Evolutionary conservation across 2,329 filamentous ascomycete genomes (phyloP).

Genomic region (Pochonia chlamydosporia): DNA sequence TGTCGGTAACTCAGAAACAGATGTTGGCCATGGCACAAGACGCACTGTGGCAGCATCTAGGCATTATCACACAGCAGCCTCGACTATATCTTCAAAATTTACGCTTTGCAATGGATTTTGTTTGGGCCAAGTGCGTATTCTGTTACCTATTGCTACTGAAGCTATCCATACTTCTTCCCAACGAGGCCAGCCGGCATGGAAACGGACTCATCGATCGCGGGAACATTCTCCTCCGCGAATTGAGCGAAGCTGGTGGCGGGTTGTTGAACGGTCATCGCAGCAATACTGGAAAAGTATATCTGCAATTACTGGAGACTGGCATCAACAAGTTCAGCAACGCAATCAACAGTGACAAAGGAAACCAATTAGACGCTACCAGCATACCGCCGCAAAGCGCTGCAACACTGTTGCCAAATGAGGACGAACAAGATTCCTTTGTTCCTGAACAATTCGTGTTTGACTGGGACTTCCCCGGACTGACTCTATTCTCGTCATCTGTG

Average conservation of each 20-base stretch:
- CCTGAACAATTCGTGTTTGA: slow-evolving; percentile 52
- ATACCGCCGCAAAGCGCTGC: not conserved
- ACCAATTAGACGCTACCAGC: not conserved
- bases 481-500: slow-evolving; percentile 27
- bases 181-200: slow-evolving; percentile 17
- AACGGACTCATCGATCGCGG: slow-evolving; percentile 14
- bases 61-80: slow-evolving; percentile 38
- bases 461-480: slow-evolving; percentile 51
- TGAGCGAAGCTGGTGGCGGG: slow-evolving; percentile 15
- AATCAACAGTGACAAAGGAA: not conserved
- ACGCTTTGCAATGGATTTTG: slow-evolving; percentile 50
- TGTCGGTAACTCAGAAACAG: slow-evolving; percentile 40
- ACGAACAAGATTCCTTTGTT: slow-evolving; percentile 38
- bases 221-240: slow-evolving; percentile 16
- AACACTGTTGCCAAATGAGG: not conserved
- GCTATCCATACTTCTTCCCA: slow-evolving; percentile 41
- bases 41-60: slow-evolving; percentile 43
- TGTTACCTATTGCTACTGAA: slow-evolving; percentile 50
- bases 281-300: slow-evolving; percentile 26
- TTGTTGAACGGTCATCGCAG: slow-evolving; percentile 17
- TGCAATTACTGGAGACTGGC: slow-evolving; percentile 18
- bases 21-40: slow-evolving; percentile 45
- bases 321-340: slow-evolving; percentile 14
- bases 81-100: slow-evolving; percentile 43
- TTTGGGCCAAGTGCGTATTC: slow-evolving; percentile 53